Conservation (phyloP, 2,329 filamentous ascomycete species). For the Chrysoporthe austroafricana region DNA sequence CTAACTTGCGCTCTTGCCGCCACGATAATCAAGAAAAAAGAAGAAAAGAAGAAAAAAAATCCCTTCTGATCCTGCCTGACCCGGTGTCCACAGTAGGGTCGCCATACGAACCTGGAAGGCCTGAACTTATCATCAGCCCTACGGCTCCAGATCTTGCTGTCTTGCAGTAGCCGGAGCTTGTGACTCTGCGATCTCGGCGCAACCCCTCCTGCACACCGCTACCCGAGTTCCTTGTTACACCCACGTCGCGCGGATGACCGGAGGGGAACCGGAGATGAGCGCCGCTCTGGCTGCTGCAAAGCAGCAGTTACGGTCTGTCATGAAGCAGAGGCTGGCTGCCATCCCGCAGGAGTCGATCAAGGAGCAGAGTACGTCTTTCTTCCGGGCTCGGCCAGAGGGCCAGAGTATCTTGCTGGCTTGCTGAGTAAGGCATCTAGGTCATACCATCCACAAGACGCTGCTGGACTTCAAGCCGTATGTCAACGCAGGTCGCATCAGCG, state of each 20-base stretch:
- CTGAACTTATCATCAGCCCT: conserved; percentile 10
- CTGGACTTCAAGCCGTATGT: conserved; percentile 73
- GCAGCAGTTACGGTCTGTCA: conserved; percentile 71
- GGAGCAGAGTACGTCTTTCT: conserved; percentile 67
- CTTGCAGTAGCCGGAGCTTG: neutral
- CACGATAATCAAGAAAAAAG: neutral
- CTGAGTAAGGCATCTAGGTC: conserved; percentile 53
- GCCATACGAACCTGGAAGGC: neutral
- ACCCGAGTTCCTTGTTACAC: neutral
- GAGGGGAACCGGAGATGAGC: conserved; percentile 44
- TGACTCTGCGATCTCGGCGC: conserved; percentile 9
- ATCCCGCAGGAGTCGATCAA: conserved; percentile 65
- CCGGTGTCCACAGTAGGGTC: neutral
- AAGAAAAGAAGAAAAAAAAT: too few relatives aligned
- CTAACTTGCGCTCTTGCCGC: conserved; percentile 13
- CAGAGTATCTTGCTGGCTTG: conserved; percentile 30
- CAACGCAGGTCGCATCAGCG: conserved; percentile 73
- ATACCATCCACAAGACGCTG: conserved; percentile 66
- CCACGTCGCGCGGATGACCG: conserved; percentile 23
- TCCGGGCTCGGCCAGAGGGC: conserved; percentile 13
- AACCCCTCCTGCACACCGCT: neutral
- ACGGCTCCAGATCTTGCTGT: neutral
- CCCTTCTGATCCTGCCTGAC: neutral
- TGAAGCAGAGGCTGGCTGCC: conserved; percentile 67
- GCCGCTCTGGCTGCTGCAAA: conserved; percentile 69